phyloP scores from a whole-genome alignment of 345 rosid species.

The Arabidopsis suecica region DNA sequence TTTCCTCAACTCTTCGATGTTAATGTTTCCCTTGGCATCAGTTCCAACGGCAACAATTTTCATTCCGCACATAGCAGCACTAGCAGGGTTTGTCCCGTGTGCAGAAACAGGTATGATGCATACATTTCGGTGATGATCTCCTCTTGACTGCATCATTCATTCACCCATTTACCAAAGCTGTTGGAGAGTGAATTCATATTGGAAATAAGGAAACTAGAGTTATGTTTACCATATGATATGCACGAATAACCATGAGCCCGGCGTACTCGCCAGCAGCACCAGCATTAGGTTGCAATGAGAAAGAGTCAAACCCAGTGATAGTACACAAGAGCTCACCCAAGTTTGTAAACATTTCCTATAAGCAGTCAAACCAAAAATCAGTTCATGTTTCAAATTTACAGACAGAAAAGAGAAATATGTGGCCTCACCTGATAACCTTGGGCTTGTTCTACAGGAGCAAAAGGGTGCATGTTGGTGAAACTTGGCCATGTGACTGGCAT shows the following conservation, averaged over 20 bases:
- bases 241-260: slow-evolving; percentile 98
- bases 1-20: slow-evolving; percentile 80
- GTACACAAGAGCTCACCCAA: slow-evolving; percentile 84
- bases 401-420: neutral
- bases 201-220: neutral
- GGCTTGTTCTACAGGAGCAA: slow-evolving; percentile 83
- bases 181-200: neutral
- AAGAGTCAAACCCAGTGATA: slow-evolving; percentile 94
- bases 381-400: slow-evolving; percentile 18
- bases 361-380: slow-evolving; percentile 30
- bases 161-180: neutral
- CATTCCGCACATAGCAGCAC: slow-evolving; percentile 99
- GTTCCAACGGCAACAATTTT: slow-evolving; percentile 93
- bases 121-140: slow-evolving; percentile 92
- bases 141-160: slow-evolving; percentile 71
- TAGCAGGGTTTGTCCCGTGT: slow-evolving; percentile 98
- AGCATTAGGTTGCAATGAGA: slow-evolving; percentile 99
- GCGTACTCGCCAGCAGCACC: slow-evolving; percentile 99
- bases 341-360: slow-evolving; percentile 87
- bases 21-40: slow-evolving; percentile 96
- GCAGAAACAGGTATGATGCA: slow-evolving; percentile 99
- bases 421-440: slow-evolving; percentile 80
- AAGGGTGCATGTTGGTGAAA: slow-evolving; percentile 90
- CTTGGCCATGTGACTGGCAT: slow-evolving; percentile 94
- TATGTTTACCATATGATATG: slow-evolving; percentile 76